Evolutionary conservation across 2,329 filamentous ascomycete genomes (phyloP).

Genomic region (Penicillium fuscoglaucum): DNA sequence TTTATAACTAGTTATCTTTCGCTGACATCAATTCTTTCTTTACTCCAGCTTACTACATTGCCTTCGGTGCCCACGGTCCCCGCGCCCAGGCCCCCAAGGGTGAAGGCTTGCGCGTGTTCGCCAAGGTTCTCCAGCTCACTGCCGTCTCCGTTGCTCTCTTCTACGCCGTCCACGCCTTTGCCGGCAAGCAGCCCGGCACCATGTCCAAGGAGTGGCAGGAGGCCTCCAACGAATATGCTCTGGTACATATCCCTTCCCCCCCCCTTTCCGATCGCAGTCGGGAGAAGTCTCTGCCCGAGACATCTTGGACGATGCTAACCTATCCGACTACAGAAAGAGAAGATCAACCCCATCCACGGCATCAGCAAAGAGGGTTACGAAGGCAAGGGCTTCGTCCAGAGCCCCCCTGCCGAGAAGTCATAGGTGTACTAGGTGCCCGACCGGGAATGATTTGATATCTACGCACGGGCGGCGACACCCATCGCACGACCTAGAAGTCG

Average conservation of each 20-base stretch:
- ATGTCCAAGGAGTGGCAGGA: slow-evolving; percentile 99
- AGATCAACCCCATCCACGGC: slow-evolving; percentile 83
- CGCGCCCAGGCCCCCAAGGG: slow-evolving; percentile 80
- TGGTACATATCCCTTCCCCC: slow-evolving; percentile 57
- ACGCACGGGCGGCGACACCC: slow-evolving; percentile 7
- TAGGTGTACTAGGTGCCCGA: slow-evolving; percentile 26
- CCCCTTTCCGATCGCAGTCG: neutral
- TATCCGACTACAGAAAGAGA: slow-evolving; percentile 64
- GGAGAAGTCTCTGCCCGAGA: slow-evolving; percentile 12
- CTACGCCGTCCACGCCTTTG: slow-evolving; percentile 68
- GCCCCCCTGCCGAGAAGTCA: slow-evolving; percentile 45
- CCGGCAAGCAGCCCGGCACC: slow-evolving; percentile 71
- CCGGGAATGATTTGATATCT: slow-evolving; percentile 29
- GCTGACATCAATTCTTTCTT: slow-evolving; percentile 11
- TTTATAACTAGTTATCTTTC: slow-evolving; percentile 25
- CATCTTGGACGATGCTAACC: slow-evolving; percentile 19
- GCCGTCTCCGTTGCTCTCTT: slow-evolving; percentile 70
- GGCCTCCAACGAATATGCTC: slow-evolving; percentile 88
- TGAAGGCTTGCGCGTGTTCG: slow-evolving; percentile 75
- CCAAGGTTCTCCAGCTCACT: slow-evolving; percentile 70
- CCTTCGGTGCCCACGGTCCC: slow-evolving; percentile 94
- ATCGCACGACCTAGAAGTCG: slow-evolving; percentile 1
- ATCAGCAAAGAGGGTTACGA: slow-evolving; percentile 75
- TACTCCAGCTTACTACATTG: slow-evolving; percentile 90
- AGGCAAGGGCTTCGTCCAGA: slow-evolving; percentile 77